Percentiles rank a stretch among this genome's conserved stretches.
phyloP scores from a whole-genome alignment of 2,329 filamentous ascomycete species.

The Fusarium stilboides region DNA sequence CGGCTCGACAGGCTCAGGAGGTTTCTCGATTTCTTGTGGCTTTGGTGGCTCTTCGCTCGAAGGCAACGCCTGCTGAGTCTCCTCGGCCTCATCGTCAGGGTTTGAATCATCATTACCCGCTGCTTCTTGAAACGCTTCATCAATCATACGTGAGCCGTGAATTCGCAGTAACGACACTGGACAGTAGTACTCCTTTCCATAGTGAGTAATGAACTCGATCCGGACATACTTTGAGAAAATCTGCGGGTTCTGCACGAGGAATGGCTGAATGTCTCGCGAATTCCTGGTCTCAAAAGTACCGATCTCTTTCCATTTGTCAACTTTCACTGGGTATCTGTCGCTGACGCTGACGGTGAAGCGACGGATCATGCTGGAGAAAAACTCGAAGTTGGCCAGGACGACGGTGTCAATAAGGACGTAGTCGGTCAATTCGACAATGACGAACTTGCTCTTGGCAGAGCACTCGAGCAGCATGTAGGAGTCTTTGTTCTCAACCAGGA shows the following conservation, averaged over 20 bases:
- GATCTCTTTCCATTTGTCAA: slow-evolving; percentile 90
- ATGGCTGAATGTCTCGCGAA: slow-evolving; percentile 93
- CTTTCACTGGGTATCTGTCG: slow-evolving; percentile 93
- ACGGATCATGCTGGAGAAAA: slow-evolving; percentile 97
- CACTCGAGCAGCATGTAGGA: slow-evolving; percentile 98
- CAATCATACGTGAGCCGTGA: slow-evolving; percentile 96
- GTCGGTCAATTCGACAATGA: slow-evolving; percentile 94
- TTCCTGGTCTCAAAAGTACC: slow-evolving; percentile 94
- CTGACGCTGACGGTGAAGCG: slow-evolving; percentile 93
- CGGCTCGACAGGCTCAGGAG: not conserved
- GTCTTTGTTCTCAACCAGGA: slow-evolving; percentile 97
- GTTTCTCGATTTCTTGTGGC: slow-evolving; percentile 1
- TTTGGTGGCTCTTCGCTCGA: slow-evolving; percentile 17
- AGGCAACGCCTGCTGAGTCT: slow-evolving; percentile 19
- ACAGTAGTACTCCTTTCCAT: slow-evolving; percentile 97
- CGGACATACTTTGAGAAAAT: slow-evolving; percentile 96
- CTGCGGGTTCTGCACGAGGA: slow-evolving; percentile 91
- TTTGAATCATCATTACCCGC: slow-evolving; percentile 75
- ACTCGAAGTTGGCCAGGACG: slow-evolving; percentile 98
- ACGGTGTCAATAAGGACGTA: slow-evolving; percentile 90
- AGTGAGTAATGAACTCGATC: slow-evolving; percentile 93
- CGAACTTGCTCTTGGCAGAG: slow-evolving; percentile 87
- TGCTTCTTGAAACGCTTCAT: slow-evolving; percentile 54
- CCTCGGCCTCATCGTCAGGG: slow-evolving; percentile 37
- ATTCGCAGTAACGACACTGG: slow-evolving; percentile 91